Conservation (phyloP, 441 rosid genomes). For the Croton setiger region DNA sequence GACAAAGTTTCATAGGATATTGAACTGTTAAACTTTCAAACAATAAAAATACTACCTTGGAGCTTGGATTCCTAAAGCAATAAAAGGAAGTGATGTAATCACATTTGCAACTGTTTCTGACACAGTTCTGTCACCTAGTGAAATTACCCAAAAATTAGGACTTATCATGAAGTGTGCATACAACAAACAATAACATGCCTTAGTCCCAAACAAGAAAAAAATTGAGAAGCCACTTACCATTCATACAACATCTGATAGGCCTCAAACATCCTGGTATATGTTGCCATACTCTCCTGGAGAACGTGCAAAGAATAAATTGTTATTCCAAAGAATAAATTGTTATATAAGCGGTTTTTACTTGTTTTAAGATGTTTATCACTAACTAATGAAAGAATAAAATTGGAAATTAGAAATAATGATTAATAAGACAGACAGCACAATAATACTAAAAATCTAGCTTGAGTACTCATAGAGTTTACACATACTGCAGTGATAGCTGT, state of each 20-base stretch:
- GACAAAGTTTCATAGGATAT: neutral
- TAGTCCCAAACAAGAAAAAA: no score
- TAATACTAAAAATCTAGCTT: neutral
- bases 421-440: neutral
- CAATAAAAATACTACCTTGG: conserved; percentile 56
- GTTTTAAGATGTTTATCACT: conserved; percentile 1
- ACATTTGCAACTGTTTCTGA: conserved; percentile 80
- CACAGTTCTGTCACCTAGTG: conserved; percentile 60
- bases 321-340: conserved; percentile 15
- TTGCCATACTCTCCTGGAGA: conserved; percentile 75
- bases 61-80: conserved; percentile 78
- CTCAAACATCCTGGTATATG: conserved; percentile 89
- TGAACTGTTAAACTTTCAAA: neutral
- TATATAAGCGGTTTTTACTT: neutral
- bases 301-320: conserved; percentile 21
- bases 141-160: conserved; percentile 14
- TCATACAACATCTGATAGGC: conserved; percentile 60
- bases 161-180: neutral
- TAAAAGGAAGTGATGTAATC: conserved; percentile 89
- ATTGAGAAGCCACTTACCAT: conserved; percentile 34
- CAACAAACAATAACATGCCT: no score
- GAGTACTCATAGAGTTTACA: conserved; percentile 15
- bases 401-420: neutral
- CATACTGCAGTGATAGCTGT: conserved; percentile 60
- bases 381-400: neutral